A percentile compares a stretch with the other conserved stretches of the same genome.
phyloP scores from a whole-genome alignment of 768 basidiomycete species.

The Dacryopinax spathularia region DNA sequence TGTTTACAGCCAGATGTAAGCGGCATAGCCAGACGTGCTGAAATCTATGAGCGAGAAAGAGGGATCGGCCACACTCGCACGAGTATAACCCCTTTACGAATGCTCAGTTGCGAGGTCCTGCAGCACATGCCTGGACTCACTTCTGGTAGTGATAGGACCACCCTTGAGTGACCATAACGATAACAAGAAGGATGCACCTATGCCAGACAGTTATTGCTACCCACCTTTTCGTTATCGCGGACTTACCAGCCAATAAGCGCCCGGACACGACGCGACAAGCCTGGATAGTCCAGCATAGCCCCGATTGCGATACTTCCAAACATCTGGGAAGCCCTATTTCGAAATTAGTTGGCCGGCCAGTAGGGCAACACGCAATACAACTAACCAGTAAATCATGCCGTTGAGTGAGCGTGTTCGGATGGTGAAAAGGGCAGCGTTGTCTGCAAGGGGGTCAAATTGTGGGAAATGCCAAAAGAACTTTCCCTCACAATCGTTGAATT shows the following conservation, averaged over 20 bases:
- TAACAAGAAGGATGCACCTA: constrained; percentile 37
- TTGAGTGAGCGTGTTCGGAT: constrained; percentile 49
- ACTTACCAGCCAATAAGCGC: constrained; percentile 48
- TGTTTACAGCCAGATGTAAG: constrained; percentile 34
- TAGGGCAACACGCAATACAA: too few species aligned
- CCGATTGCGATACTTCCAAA: constrained; percentile 39
- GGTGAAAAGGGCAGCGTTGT: constrained; percentile 60
- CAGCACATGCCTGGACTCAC: constrained; percentile 25
- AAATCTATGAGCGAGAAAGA: constrained; percentile 41
- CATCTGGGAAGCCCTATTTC: background rate
- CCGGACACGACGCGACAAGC: constrained; percentile 46
- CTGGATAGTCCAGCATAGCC: constrained; percentile 44
- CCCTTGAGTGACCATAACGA: constrained; percentile 55
- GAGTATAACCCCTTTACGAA: constrained; percentile 42
- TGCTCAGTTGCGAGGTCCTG: background rate
- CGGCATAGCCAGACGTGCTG: constrained; percentile 38
- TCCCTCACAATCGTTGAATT: constrained; percentile 39
- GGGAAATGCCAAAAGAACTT: background rate
- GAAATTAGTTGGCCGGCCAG: too few species aligned
- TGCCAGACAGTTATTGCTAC: background rate
- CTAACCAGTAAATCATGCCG: constrained; percentile 59
- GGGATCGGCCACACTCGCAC: constrained; percentile 30
- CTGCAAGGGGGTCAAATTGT: constrained; percentile 19
- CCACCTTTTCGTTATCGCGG: background rate
- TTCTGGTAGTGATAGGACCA: constrained; percentile 70